These are phyloP conservation scores for Daedalea quercina DNA, from an alignment of 768 basidiomycete genomes.

Conservation along the genomic window DNA sequence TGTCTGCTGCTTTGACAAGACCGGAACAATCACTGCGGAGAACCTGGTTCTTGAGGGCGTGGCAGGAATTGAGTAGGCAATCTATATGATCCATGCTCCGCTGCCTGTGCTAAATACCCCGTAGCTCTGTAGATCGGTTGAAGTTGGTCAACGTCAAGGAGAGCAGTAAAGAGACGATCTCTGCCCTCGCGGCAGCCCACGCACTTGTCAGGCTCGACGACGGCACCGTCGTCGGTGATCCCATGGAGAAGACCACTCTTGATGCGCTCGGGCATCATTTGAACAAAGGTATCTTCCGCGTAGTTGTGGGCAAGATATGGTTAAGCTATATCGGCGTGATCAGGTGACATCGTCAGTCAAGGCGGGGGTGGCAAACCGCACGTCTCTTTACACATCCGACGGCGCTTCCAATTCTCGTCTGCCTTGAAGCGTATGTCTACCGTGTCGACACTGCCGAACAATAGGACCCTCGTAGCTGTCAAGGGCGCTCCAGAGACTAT, in stretches of 20 bases:
- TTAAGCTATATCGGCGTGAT: no score
- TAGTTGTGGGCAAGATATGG: no score
- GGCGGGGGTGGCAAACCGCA: constrained; percentile 28
- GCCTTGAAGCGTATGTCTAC: constrained; percentile 98
- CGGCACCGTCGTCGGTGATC: constrained; percentile 91
- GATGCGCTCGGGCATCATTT: constrained; percentile 89
- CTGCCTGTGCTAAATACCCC: background rate
- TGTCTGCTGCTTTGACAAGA: constrained; percentile 99
- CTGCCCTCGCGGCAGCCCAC: constrained; percentile 90
- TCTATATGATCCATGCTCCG: background rate
- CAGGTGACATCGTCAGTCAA: constrained; percentile 53
- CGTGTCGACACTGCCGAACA: constrained; percentile 58
- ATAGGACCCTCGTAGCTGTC: constrained; percentile 61
- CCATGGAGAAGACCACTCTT: constrained; percentile 97
- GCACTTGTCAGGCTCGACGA: constrained; percentile 93
- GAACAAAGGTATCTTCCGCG: constrained; percentile 63
- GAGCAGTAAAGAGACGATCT: constrained; percentile 68
- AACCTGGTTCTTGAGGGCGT: constrained; percentile 93
- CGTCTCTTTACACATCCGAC: constrained; percentile 64
- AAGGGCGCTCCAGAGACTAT: constrained; percentile 99
- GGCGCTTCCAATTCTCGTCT: constrained; percentile 97
- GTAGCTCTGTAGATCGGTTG: constrained; percentile 49
- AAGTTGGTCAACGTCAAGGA: constrained; percentile 77
- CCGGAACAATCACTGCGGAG: constrained; percentile 96
- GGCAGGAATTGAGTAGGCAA: constrained; percentile 83